Base-by-base conservation (phyloP, 1,284 basidiomycete species). In the Filobasidium uniguttulatum region DNA sequence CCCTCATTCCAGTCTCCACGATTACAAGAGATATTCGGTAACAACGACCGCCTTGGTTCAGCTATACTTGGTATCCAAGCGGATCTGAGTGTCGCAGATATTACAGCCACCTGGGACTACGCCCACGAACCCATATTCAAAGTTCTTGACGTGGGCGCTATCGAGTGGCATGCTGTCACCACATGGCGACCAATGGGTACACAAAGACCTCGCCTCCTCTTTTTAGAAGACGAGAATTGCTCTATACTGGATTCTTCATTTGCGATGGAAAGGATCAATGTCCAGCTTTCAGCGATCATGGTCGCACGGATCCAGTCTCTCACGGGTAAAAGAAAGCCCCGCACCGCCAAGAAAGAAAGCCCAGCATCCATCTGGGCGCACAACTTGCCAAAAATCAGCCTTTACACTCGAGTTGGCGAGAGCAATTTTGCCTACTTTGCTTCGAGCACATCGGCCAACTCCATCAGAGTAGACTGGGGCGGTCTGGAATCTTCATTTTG, bases 151-250 rank as follows among this genome's bases (percentile, higher is more conserved):
- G 22, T 43, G 5, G 40, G 59, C 59, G 0, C 61, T 62, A 0
- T 62, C 2, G 57, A 62, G 12, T 50, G 66, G 19, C 59, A 61
- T 31, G 61, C 63, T 0, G 53, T 66, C 20, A 60, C 62, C 0
- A 62, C 62, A 0, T 67, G 67, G 64, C 38, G 60, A 30, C 66
- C 65, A 1, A 43, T 45, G 1, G 62, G 61, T 0, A 67, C 64
- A 62, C 57, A 53, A 2, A 43, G 60, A 7, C 58, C 60, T 14
- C 61, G 66, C 28, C 41, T 64, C 19, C 35, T 67, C 8, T 69
- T 67, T 44, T 52, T 59, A 9, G 56, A 55, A 17, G 66, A 69
- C 33, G 62, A 60, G 3, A 67, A 67, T 43, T 54, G 64, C 14
- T 57, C 60, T 2, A 46, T 68, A 17, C 44, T 65, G 7, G 23